A percentile compares a stretch with the other conserved stretches of the same genome.
These are phyloP conservation scores for Neofusicoccum umdonicola DNA, from an alignment of 2,329 filamentous ascomycete species.

Conservation along the genomic window DNA sequence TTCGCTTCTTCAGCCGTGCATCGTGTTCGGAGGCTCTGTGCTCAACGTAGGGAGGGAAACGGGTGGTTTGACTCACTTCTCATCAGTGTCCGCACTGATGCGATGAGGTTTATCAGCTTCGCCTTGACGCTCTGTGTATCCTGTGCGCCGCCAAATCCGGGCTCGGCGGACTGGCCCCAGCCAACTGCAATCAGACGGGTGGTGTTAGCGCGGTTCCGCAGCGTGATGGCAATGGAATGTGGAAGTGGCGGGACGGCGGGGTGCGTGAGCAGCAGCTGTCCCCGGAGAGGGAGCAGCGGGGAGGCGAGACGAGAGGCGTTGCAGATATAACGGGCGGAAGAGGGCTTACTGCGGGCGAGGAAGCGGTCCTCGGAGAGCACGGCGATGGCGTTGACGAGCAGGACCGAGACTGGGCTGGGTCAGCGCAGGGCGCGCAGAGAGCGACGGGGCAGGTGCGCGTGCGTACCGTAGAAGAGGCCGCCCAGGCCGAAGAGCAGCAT, in stretches of 20 bases:
- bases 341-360: slow-evolving; percentile 68
- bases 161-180: slow-evolving; percentile 69
- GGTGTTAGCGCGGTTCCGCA: neutral
- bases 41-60: neutral
- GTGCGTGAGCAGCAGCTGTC: neutral
- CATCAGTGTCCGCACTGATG: slow-evolving; percentile 87
- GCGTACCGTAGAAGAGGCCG: slow-evolving; percentile 70
- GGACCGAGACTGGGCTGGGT: slow-evolving; percentile 63
- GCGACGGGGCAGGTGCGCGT: slow-evolving; percentile 12
- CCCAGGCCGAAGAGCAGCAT: slow-evolving; percentile 71
- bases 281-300: neutral
- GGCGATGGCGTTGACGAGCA: slow-evolving; percentile 90
- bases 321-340: neutral
- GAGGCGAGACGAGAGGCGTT: slow-evolving; percentile 1
- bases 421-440: slow-evolving; percentile 22
- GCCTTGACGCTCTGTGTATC: slow-evolving; percentile 79
- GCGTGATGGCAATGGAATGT: neutral
- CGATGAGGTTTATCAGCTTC: slow-evolving; percentile 85
- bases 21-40: neutral
- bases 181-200: slow-evolving; percentile 60
- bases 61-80: slow-evolving; percentile 63
- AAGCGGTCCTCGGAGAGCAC: slow-evolving; percentile 94
- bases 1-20: neutral
- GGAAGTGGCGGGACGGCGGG: neutral
- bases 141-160: slow-evolving; percentile 69